A percentile compares a stretch with the other conserved stretches of the same genome.
phyloP scores from a whole-genome alignment of 164 flowering plant species.

The Hamamelis virginiana region DNA sequence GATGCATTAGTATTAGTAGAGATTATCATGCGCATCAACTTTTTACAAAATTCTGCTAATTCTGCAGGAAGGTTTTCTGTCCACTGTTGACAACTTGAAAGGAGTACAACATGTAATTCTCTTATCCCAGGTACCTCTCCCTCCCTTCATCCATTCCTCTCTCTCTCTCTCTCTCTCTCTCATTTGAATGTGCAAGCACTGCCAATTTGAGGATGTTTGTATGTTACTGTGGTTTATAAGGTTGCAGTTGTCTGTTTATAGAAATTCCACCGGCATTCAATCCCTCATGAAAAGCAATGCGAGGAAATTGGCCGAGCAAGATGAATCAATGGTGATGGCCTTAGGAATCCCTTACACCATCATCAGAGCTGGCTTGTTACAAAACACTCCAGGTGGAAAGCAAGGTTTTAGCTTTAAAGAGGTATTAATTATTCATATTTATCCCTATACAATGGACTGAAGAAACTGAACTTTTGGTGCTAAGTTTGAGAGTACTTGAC shows the following conservation, averaged over 20 bases:
- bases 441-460: not conserved
- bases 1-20: not conserved
- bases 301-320: constrained; percentile 73
- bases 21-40: no score
- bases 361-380: constrained; percentile 65
- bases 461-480: no score
- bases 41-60: not conserved
- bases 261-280: constrained; percentile 69
- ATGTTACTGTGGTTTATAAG: constrained; percentile 42
- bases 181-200: not conserved
- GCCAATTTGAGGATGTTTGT: not conserved
- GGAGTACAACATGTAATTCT: constrained; percentile 73
- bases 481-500: no score
- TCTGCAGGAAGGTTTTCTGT: constrained; percentile 74
- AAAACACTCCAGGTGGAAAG: constrained; percentile 66
- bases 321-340: constrained; percentile 54
- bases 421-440: constrained; percentile 31
- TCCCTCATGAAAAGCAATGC: constrained; percentile 66
- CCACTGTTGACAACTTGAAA: constrained; percentile 42
- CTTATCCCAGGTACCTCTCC: constrained; percentile 73
- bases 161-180: not conserved
- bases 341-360: constrained; percentile 83
- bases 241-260: constrained; percentile 89
- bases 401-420: constrained; percentile 84
- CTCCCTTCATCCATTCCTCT: not conserved